A percentile compares a stretch with the other conserved stretches of the same genome.
Conservation (phyloP, 441 rosid genomes). For the Bocquillonia castaneifolia region DNA sequence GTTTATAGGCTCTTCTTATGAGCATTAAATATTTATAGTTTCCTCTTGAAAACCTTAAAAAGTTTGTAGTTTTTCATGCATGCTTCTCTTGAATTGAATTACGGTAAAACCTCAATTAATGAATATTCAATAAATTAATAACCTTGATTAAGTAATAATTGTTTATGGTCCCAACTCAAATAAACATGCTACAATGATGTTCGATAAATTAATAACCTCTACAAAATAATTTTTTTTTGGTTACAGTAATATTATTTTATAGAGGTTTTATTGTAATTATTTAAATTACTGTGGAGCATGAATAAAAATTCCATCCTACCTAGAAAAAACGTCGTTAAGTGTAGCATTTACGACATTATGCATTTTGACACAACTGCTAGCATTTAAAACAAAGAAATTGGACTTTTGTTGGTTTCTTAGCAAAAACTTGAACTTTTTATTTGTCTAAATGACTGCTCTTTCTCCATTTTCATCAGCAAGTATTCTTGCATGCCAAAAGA, state of each 20-base stretch:
- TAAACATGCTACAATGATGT: no score
- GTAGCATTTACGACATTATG: not conserved
- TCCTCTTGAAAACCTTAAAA: no score
- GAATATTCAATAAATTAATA: no score
- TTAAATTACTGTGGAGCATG: not conserved
- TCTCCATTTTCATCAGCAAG: not conserved
- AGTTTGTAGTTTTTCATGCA: no score
- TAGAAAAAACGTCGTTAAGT: not conserved
- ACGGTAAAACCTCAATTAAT: no score
- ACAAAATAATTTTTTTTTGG: no score
- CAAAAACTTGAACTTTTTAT: not conserved
- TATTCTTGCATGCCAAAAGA: not conserved
- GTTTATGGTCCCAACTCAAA: no score
- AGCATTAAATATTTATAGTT: not conserved
- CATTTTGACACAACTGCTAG: not conserved
- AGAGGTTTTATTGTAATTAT: no score
- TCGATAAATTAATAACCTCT: no score
- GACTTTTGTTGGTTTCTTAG: not conserved
- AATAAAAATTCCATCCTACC: not conserved
- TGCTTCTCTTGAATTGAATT: no score
- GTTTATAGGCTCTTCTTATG: slow-evolving; percentile 3
- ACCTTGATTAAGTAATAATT: no score
- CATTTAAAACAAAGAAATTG: not conserved
- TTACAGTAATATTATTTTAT: no score
- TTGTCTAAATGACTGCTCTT: not conserved